Percentiles rank a stretch among this genome's conserved stretches.
These are phyloP conservation scores for Globisporangium ultimum DNA, from an alignment of 352 stramenopile genomes.

Conservation along the genomic window DNA sequence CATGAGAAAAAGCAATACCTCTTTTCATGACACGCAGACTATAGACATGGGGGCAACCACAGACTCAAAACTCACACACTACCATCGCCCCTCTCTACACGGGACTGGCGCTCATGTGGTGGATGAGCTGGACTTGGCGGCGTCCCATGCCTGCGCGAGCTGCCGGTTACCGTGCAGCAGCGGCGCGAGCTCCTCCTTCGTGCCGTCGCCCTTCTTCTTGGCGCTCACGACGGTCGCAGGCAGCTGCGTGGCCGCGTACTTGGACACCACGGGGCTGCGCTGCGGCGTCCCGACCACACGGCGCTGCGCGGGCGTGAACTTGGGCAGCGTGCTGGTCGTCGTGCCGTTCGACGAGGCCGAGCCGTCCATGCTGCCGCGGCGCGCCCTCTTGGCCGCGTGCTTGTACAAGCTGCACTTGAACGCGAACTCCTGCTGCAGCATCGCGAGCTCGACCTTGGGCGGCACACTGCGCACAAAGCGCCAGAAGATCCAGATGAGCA, in stretches of 20 bases:
- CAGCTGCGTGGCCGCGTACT: slow-evolving; percentile 19
- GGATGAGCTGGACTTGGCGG: slow-evolving; percentile 8
- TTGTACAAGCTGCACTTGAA: slow-evolving; percentile 79
- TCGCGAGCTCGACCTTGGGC: slow-evolving; percentile 53
- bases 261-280: slow-evolving; percentile 4
- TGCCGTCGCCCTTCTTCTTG: slow-evolving; percentile 15
- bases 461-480: slow-evolving; percentile 59
- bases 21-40: no score
- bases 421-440: slow-evolving; percentile 61
- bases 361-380: slow-evolving; percentile 3
- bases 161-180: slow-evolving; percentile 43
- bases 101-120: neutral
- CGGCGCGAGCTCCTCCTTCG: slow-evolving; percentile 55
- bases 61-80: no score
- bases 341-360: neutral
- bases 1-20: no score
- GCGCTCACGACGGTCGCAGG: slow-evolving; percentile 17
- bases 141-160: slow-evolving; percentile 51
- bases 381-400: slow-evolving; percentile 20
- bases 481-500: slow-evolving; percentile 69
- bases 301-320: slow-evolving; percentile 1
- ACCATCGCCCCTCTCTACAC: no score
- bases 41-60: no score
- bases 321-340: slow-evolving; percentile 2
- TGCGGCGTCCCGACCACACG: neutral